Base-by-base conservation (phyloP, 2,329 filamentous ascomycete genomes). In the Epichloe typhina region DNA sequence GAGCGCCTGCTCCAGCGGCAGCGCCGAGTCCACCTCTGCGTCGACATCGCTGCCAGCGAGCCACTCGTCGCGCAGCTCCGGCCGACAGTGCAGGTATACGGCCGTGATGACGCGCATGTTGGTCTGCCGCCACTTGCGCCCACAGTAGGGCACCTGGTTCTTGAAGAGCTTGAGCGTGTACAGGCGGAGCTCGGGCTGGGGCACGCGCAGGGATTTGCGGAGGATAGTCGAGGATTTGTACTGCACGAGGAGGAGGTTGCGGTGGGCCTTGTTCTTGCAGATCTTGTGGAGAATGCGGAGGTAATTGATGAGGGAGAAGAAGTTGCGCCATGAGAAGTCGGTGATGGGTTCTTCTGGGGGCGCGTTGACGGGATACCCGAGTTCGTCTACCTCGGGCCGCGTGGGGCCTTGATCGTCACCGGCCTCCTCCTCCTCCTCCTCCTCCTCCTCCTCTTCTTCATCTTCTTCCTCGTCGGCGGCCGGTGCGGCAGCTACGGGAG, bases 31-130 rank as follows among this genome's bases (percentile, higher is more conserved):
- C 1, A 97, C 89, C 58, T 95, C 91, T 1, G 85, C 87, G 60
- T 98, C 93, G 1, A 97, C 83, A 63, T 96, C 90, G 53, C 84
- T 86, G 5, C 91, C 91, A 0, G 87, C 83, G 1, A 97, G 76
- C 91, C 93, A 97, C 68, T 96, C 93, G 62, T 98, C 93, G 33
- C 91, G 79, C 44, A 98, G 75, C 65, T 97, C 91, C 0, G 91
- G 91, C 7, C 89, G 79, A 62, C 91, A 95, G 69, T 95, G 88
- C 46, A 98, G 74, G 66, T 96, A 98, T 1, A 98, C 88, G 3
- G 90, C 89, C 0, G 93, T 98, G 63, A 98, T 98, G 62, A 97
- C 90, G 50, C 91, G 86, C 93, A 98, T 98, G 67, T 98, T 97
- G 59, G 83, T 83, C 70, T 97, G 93, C 13, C 93, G 83, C 93